Evolutionary conservation across 108 stramenopile genomes (phyloP).

Genomic region (Bacterosira constricta): DNA sequence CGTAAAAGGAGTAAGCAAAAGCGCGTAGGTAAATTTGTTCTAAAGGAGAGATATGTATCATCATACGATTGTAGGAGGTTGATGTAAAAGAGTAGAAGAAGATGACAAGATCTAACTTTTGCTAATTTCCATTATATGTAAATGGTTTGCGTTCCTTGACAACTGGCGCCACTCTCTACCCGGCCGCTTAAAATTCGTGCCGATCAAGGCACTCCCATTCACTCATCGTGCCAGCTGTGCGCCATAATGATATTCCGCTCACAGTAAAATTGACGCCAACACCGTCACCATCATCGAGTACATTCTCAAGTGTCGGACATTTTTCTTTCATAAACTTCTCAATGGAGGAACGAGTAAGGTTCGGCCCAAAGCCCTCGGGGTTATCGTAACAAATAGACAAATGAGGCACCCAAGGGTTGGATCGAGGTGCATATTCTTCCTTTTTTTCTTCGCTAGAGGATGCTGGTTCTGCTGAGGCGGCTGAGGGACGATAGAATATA

Average conservation of each 20-base stretch:
- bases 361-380: constrained; percentile 24
- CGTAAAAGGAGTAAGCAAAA: too few species aligned
- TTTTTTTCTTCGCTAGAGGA: constrained; percentile 4
- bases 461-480: background rate
- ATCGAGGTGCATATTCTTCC: constrained; percentile 21
- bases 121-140: too few species aligned
- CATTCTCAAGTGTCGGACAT: constrained; percentile 31
- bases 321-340: constrained; percentile 19
- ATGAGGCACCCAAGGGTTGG: constrained; percentile 39
- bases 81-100: too few species aligned
- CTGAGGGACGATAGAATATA: constrained; percentile 13
- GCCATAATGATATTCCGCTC: constrained; percentile 40
- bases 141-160: too few species aligned
- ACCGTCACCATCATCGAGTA: background rate
- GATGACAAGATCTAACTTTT: too few species aligned
- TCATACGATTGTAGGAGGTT: too few species aligned
- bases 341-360: constrained; percentile 19
- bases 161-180: too few species aligned
- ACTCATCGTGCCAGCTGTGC: constrained; percentile 29
- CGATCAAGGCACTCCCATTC: constrained; percentile 46
- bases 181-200: background rate
- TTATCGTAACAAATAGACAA: constrained; percentile 50
- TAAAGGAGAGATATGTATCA: too few species aligned
- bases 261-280: constrained; percentile 24
- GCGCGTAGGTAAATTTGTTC: too few species aligned